These are phyloP conservation scores for Macadamia integrifolia DNA, from an alignment of 164 flowering plant genomes.

Conservation along the genomic window DNA sequence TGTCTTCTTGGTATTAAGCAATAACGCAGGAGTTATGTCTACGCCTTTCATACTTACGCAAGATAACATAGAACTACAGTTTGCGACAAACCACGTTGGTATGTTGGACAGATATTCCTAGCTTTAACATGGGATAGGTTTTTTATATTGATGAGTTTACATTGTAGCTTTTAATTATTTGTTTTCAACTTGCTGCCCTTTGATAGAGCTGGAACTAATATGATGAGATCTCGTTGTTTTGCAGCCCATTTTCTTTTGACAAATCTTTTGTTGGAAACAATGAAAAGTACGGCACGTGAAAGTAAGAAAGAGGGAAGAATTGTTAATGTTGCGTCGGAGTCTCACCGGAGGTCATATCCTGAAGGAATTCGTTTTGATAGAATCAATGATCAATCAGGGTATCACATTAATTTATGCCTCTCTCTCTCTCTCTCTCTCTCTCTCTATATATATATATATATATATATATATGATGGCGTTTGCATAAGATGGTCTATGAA, in stretches of 20 bases:
- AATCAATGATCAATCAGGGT: conserved; percentile 60
- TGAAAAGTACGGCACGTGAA: conserved; percentile 55
- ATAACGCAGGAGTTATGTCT: conserved; percentile 73
- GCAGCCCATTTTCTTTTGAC: conserved; percentile 74
- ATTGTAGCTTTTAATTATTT: background rate
- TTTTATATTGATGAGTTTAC: background rate
- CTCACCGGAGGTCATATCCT: conserved; percentile 36
- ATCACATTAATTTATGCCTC: background rate
- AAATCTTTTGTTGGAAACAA: conserved; percentile 21
- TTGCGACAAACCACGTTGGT: conserved; percentile 77
- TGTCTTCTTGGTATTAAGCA: conserved; percentile 31
- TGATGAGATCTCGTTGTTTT: conserved; percentile 7
- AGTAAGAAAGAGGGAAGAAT: conserved; percentile 65
- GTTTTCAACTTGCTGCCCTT: no score
- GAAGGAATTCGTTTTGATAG: conserved; percentile 70
- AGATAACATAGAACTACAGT: conserved; percentile 64
- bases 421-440: no score
- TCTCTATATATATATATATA: no score
- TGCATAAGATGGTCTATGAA: no score
- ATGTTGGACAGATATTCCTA: background rate
- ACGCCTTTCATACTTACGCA: conserved; percentile 56
- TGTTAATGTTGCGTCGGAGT: conserved; percentile 64
- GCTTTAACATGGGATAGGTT: background rate
- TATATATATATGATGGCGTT: no score
- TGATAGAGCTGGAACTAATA: background rate